Evolutionary conservation across 345 rosid genomes (phyloP).

Genomic region (Salix udensis): DNA sequence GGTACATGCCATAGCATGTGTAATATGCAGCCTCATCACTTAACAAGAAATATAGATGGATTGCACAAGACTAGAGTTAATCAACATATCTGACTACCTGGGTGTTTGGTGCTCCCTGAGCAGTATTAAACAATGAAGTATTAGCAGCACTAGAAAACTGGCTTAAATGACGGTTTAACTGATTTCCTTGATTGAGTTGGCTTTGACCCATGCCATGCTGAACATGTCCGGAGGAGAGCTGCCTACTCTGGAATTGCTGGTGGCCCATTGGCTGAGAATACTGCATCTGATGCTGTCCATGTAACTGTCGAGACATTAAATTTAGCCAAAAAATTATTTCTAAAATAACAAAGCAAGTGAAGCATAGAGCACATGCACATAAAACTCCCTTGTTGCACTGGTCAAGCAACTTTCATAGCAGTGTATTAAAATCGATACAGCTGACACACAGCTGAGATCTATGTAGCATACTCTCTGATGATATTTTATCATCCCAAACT

Average conservation of each 20-base stretch:
- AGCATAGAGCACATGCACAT: background rate
- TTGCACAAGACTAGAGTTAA: slow-evolving; percentile 7
- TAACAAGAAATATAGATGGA: slow-evolving; percentile 1
- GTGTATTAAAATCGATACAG: no score
- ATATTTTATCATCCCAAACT: background rate
- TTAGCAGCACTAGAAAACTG: slow-evolving; percentile 79
- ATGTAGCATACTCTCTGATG: background rate
- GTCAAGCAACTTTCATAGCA: no score
- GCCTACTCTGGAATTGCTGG: slow-evolving; percentile 88
- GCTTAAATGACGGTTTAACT: slow-evolving; percentile 68
- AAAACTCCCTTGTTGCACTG: background rate
- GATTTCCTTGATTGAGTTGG: slow-evolving; percentile 73
- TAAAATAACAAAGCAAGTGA: background rate
- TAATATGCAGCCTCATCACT: no score
- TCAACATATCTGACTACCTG: slow-evolving; percentile 60
- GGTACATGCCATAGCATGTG: no score
- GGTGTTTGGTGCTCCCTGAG: slow-evolving; percentile 71
- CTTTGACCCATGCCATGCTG: slow-evolving; percentile 86
- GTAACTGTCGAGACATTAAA: slow-evolving; percentile 36
- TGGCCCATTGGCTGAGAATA: slow-evolving; percentile 80
- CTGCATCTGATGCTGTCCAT: slow-evolving; percentile 89
- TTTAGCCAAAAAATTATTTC: slow-evolving; percentile 3
- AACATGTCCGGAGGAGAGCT: slow-evolving; percentile 65
- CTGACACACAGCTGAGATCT: no score
- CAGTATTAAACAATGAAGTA: slow-evolving; percentile 76